Conservation (phyloP, 202 grass and related monocot genomes). For the Panicum hallii region DNA sequence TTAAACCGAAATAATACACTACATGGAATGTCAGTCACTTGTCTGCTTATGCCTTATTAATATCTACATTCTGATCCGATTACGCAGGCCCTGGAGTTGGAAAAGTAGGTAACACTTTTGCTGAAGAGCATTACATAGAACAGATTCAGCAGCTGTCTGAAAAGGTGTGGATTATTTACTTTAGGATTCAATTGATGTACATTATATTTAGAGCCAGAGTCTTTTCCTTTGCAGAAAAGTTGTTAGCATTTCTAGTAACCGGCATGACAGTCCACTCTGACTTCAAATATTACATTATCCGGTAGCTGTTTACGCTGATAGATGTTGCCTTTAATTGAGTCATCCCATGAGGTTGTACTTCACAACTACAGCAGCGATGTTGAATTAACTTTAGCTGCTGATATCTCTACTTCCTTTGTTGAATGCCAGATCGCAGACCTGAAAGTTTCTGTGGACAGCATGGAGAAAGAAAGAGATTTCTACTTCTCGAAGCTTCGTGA, state of each 20-base stretch:
- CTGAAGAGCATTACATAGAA: conserved; percentile 54
- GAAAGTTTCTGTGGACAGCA: conserved; percentile 66
- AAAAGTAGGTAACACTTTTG: conserved; percentile 48
- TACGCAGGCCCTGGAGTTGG: conserved; percentile 53
- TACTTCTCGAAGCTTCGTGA: conserved; percentile 89
- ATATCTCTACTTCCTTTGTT: conserved; percentile 35
- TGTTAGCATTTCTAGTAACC: background rate
- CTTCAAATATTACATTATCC: conserved; percentile 21
- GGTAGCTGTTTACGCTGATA: conserved; percentile 2
- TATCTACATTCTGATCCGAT: conserved; percentile 21
- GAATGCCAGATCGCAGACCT: conserved; percentile 62
- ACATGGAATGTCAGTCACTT: background rate
- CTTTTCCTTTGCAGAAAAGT: background rate
- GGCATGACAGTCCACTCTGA: background rate
- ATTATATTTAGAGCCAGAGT: background rate
- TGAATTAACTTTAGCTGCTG: conserved; percentile 22
- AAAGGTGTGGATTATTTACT: conserved; percentile 48
- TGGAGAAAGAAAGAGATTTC: conserved; percentile 89
- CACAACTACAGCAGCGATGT: background rate
- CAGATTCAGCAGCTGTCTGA: conserved; percentile 71
- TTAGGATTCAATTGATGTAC: background rate
- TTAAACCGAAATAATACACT: no score
- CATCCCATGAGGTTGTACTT: background rate
- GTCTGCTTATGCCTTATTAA: conserved; percentile 32
- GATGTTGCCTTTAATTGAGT: background rate